A percentile compares a stretch with the other conserved stretches of the same genome.
These are phyloP conservation scores for Rhododendron simsii DNA, from an alignment of 148 eudicot genomes.

Conservation along the genomic window DNA sequence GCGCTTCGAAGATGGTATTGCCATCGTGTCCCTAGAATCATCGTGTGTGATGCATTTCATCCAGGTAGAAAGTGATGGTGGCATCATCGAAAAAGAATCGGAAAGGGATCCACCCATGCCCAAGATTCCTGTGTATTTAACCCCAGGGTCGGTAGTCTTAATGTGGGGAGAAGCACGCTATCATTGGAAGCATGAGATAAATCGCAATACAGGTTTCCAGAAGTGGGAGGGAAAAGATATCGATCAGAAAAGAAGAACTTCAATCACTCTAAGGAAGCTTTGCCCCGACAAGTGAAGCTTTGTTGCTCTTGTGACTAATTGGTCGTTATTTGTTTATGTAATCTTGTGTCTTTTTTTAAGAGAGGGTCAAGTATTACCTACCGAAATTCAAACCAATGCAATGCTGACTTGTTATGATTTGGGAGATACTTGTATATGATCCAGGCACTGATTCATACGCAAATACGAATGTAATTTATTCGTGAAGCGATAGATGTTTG, in stretches of 20 bases:
- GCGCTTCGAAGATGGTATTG: conserved; percentile 97
- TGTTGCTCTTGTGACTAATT: conserved; percentile 1
- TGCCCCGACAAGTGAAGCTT: conserved; percentile 24
- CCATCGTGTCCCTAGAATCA: conserved; percentile 79
- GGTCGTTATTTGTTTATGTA: neutral
- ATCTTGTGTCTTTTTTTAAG: neutral
- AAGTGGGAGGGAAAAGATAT: conserved; percentile 66
- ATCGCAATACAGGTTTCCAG: conserved; percentile 78
- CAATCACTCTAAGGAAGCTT: conserved; percentile 77
- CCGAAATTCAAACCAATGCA: neutral
- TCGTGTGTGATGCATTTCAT: conserved; percentile 85
- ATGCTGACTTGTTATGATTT: neutral
- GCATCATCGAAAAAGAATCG: conserved; percentile 5
- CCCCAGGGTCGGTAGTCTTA: conserved; percentile 70
- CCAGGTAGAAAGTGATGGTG: conserved; percentile 24
- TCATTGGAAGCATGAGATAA: conserved; percentile 86
- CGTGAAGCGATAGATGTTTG: neutral
- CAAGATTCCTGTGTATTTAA: conserved; percentile 60
- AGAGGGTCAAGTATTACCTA: neutral
- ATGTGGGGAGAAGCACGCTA: conserved; percentile 93
- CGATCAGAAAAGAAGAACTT: conserved; percentile 68
- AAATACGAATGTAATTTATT: neutral
- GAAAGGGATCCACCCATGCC: conserved; percentile 11
- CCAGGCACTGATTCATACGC: neutral
- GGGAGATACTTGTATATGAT: neutral